Base-by-base conservation (phyloP, 441 rosid genomes). In the Cnidoscolus chayamansa region DNA sequence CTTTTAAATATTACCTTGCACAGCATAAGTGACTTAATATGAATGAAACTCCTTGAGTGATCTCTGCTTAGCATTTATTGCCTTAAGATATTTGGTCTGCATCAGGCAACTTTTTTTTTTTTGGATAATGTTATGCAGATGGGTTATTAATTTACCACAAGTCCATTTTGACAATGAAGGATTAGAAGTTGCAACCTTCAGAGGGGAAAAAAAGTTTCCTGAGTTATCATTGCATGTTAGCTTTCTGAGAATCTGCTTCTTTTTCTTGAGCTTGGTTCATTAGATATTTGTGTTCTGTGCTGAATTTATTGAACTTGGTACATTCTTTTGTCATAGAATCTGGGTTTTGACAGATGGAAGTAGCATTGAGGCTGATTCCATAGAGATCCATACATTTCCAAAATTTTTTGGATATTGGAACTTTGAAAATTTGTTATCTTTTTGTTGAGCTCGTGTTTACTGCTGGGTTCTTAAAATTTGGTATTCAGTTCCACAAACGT, bases 1-100 rank as follows among this genome's bases (percentile, higher is more conserved):
- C 9, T 65, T 72, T 72, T 43, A 48, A 56, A 30, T 20, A 25
- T 47, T 35, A 11, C 4, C 64, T 59, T 10, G 57, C 73, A 15
- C 47, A 31, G 57, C 73, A 15, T 58, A 31, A 54, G 45, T 30
- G 20, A 0, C 53, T 4, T 55, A 30, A 45, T 16, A 12, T 11
- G 19, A 56, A 55, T 53, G 31, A 65, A 65, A 35, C 2, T 62
- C 1, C 16, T 62, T 19, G 32, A 43, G 37, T n/a, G 32, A 19
- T 48, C 11, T 20, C 35, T 20, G 12, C 47, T 16, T 35, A 43
- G 58, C 35, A 60, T 72, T 72, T 53, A 10, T n/a, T 47, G n/a
- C 10, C 63, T 51, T 10, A 50, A 50, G 12, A 35, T 7, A 10
- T 35, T 54, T 47, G 10, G 17, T 35, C 15, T 31, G 31, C 51